These are phyloP conservation scores for Mycena rosella DNA, from an alignment of 768 basidiomycete species.

Conservation along the genomic window DNA sequence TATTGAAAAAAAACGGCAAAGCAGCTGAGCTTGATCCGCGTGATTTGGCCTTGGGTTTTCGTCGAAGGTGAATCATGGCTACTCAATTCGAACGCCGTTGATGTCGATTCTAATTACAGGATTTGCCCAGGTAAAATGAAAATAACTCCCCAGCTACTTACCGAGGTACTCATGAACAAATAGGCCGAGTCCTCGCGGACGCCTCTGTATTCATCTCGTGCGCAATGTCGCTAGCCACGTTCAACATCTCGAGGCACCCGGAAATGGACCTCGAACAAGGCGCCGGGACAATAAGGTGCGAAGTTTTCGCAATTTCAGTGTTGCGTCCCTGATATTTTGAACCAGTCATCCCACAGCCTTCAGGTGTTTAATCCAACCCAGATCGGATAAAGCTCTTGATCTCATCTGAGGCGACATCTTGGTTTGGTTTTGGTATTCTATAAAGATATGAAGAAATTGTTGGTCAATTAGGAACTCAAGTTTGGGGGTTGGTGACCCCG, in stretches of 20 bases:
- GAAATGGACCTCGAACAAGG: constrained; percentile 56
- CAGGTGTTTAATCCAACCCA: constrained; percentile 55
- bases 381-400: constrained; percentile 54
- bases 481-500: too few relatives aligned
- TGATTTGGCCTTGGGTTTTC: constrained; percentile 65
- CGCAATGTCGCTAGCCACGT: constrained; percentile 56
- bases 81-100: not conserved
- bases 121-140: constrained; percentile 50
- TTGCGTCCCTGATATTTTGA: not conserved
- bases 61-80: constrained; percentile 53
- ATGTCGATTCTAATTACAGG: too few relatives aligned
- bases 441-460: too few relatives aligned
- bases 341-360: constrained; percentile 58
- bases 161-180: not conserved
- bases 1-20: constrained; percentile 50
- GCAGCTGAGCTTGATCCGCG: constrained; percentile 59
- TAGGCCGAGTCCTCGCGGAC: constrained; percentile 56
- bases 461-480: too few relatives aligned
- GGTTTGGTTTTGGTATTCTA: too few relatives aligned
- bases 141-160: constrained; percentile 15
- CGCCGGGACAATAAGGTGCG: constrained; percentile 61
- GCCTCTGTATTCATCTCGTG: constrained; percentile 55
- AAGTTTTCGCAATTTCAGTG: too few relatives aligned
- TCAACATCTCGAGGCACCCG: constrained; percentile 50
- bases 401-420: too few relatives aligned